Conservation (phyloP, 345 rosid species). For the Hypericum androsaemum region DNA sequence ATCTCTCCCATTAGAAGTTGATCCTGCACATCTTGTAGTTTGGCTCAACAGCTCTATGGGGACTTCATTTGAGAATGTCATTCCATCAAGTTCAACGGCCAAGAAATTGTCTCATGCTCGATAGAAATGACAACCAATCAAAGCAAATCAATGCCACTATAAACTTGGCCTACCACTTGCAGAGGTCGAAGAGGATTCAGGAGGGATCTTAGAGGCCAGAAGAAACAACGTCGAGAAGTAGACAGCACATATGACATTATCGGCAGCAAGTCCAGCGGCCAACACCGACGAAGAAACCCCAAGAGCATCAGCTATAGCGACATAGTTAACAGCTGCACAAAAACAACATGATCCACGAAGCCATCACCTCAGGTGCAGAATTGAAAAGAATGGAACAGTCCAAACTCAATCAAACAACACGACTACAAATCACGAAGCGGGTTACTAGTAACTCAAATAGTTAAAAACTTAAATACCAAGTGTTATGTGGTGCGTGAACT, state of each 20-base stretch:
- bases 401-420: too few relatives aligned
- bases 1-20: too few relatives aligned
- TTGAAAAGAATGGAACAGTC: too few relatives aligned
- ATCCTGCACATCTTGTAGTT: too few relatives aligned
- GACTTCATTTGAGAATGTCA: too few relatives aligned
- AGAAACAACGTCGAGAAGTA: constrained; percentile 76
- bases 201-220: constrained; percentile 60
- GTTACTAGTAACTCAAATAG: neutral
- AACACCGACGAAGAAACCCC: constrained; percentile 56
- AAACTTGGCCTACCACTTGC: constrained; percentile 27
- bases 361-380: too few relatives aligned
- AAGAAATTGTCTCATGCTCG: too few relatives aligned
- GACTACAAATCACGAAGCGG: too few relatives aligned
- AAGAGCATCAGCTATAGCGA: constrained; percentile 71
- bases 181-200: constrained; percentile 36
- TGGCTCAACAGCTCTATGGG: too few relatives aligned
- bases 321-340: constrained; percentile 66
- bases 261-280: constrained; percentile 83
- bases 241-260: constrained; percentile 78
- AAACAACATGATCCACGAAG: constrained; percentile 3
- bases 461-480: neutral
- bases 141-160: neutral
- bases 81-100: too few relatives aligned
- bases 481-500: neutral
- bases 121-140: neutral